These are phyloP conservation scores for Musa acuminata DNA, from an alignment of 176 grass and related monocot species.

Conservation along the genomic window DNA sequence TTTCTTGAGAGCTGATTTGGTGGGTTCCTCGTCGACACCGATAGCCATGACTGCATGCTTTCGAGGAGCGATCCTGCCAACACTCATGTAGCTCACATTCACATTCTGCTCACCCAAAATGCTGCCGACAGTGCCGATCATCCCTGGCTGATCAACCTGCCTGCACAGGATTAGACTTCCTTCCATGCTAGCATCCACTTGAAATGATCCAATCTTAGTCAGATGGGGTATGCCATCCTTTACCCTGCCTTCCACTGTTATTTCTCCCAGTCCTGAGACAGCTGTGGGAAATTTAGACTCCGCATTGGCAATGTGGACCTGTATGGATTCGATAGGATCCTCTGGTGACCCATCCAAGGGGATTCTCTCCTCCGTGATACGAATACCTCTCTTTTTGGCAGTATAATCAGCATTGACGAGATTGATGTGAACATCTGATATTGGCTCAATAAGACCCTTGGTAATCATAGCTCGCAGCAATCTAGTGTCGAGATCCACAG, in stretches of 20 bases:
- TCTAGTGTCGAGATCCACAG: constrained; percentile 72
- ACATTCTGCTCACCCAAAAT: constrained; percentile 57
- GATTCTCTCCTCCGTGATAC: constrained; percentile 51
- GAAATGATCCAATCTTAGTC: constrained; percentile 58
- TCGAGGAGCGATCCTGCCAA: constrained; percentile 59
- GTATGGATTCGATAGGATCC: constrained; percentile 53
- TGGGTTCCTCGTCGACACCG: constrained; percentile 65
- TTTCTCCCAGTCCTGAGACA: constrained; percentile 49
- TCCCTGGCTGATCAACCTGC: constrained; percentile 74
- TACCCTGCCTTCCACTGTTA: constrained; percentile 66
- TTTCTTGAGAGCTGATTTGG: constrained; percentile 57
- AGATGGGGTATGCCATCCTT: constrained; percentile 58
- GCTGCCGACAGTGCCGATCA: constrained; percentile 65
- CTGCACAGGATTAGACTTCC: constrained; percentile 70
- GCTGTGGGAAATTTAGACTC: constrained; percentile 81
- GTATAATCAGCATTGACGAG: constrained; percentile 81
- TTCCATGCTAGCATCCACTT: constrained; percentile 67
- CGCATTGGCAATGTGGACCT: constrained; percentile 64
- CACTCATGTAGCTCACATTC: constrained; percentile 92
- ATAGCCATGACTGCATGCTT: constrained; percentile 85
- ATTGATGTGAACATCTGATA: constrained; percentile 64
- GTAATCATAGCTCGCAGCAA: constrained; percentile 62
- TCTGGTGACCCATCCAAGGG: constrained; percentile 47
- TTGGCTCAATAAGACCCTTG: constrained; percentile 75
- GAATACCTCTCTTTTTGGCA: constrained; percentile 59